A percentile compares a stretch with the other conserved stretches of the same genome.
phyloP scores from a whole-genome alignment of 2,329 filamentous ascomycete genomes.

The Fusarium piperis region DNA sequence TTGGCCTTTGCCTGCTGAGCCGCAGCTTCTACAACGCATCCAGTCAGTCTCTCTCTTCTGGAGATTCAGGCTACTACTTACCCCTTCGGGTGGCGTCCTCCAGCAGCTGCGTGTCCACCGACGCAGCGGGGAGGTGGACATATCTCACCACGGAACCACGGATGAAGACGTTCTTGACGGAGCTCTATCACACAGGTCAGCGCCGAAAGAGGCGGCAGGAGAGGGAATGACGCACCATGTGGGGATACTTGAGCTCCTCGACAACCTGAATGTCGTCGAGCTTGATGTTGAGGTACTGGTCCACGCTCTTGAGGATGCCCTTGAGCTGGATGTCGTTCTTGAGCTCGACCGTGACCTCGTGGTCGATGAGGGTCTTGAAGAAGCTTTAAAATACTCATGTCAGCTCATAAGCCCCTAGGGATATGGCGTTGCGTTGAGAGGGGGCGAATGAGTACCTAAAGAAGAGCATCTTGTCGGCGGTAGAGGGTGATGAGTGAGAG shows the following conservation, averaged over 20 bases:
- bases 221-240: slow-evolving; percentile 69
- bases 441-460: slow-evolving; percentile 50
- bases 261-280: slow-evolving; percentile 93
- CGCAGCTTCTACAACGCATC: slow-evolving; percentile 59
- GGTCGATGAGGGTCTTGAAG: slow-evolving; percentile 98
- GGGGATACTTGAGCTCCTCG: slow-evolving; percentile 93
- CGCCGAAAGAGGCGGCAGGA: too few species aligned
- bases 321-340: slow-evolving; percentile 99
- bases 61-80: slow-evolving; percentile 50
- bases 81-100: slow-evolving; percentile 93
- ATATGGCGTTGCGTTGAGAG: background rate
- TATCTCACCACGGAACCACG: slow-evolving; percentile 92
- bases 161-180: slow-evolving; percentile 96
- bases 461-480: slow-evolving; percentile 53
- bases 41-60: slow-evolving; percentile 5
- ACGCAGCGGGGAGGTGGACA: slow-evolving; percentile 83
- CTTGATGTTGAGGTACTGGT: slow-evolving; percentile 99
- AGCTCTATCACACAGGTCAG: slow-evolving; percentile 57
- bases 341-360: slow-evolving; percentile 96
- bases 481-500: background rate
- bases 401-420: background rate
- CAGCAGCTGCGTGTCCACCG: slow-evolving; percentile 85
- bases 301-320: slow-evolving; percentile 94
- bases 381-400: slow-evolving; percentile 67
- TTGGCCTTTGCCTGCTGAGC: slow-evolving; percentile 67